Evolutionary conservation across 2,329 filamentous ascomycete species (phyloP).

Genomic region (Aspergillus piperis): DNA sequence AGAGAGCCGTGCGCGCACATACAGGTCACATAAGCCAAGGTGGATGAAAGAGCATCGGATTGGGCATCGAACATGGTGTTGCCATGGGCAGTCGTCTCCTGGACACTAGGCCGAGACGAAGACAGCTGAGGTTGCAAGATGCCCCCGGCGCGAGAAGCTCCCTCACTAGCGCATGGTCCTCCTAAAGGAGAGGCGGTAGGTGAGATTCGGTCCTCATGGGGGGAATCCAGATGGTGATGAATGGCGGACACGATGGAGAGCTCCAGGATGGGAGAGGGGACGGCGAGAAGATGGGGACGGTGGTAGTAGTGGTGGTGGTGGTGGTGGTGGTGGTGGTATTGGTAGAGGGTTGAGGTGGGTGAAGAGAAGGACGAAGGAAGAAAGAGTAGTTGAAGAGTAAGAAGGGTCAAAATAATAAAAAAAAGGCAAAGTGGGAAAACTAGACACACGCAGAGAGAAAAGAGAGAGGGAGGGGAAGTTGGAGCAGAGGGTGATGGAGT

Average conservation of each 20-base stretch:
- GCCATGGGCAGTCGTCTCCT: slow-evolving; percentile 35
- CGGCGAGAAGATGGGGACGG: neutral
- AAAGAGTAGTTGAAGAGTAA: slow-evolving; percentile 2
- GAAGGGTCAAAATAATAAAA: slow-evolving; percentile 2
- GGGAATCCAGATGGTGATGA: slow-evolving; percentile 8
- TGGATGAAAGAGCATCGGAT: slow-evolving; percentile 37
- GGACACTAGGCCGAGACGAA: slow-evolving; percentile 36
- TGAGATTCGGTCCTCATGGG: slow-evolving; percentile 25
- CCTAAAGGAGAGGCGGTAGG: slow-evolving; percentile 21
- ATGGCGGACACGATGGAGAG: slow-evolving; percentile 18
- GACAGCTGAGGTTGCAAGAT: slow-evolving; percentile 38
- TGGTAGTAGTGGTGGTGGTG: neutral
- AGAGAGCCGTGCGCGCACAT: slow-evolving; percentile 24
- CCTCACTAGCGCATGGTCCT: slow-evolving; percentile 45
- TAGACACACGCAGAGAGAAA: too few species aligned
- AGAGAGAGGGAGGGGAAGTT: neutral
- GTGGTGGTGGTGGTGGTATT: neutral
- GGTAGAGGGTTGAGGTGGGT: slow-evolving; percentile 8
- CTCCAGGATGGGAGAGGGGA: slow-evolving; percentile 21
- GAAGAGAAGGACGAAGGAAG: slow-evolving; percentile 12
- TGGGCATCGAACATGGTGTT: slow-evolving; percentile 47
- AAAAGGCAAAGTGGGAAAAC: slow-evolving; percentile 4
- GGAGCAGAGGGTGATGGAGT: neutral
- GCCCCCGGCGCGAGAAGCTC: slow-evolving; percentile 34
- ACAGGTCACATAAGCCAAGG: slow-evolving; percentile 40